Evolutionary conservation across 495 filamentous ascomycete species (phyloP).

Genomic region (Hypoxylon rickii): DNA sequence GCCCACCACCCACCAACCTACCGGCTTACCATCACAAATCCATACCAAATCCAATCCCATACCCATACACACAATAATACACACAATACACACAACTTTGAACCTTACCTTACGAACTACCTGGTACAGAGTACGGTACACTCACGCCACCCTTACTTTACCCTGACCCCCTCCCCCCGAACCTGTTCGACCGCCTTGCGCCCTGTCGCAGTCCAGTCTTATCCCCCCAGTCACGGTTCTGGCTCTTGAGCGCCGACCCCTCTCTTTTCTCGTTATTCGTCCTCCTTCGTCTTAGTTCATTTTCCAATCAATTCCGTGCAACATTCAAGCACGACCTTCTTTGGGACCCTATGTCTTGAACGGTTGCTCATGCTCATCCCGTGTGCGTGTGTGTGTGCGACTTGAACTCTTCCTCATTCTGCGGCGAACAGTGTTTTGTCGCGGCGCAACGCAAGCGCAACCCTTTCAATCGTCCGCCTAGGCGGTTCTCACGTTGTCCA

Average conservation of each 20-base stretch:
- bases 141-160: neutral
- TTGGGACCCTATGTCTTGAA: constrained; percentile 29
- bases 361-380: constrained; percentile 15
- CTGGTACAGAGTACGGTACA: constrained; percentile 8
- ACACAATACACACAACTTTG: neutral
- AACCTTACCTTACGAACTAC: constrained; percentile 19
- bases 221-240: neutral
- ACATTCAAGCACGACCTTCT: constrained; percentile 25
- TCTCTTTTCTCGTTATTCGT: neutral
- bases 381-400: constrained; percentile 33
- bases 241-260: constrained; percentile 26
- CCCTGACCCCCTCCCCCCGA: constrained; percentile 3
- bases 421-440: constrained; percentile 19
- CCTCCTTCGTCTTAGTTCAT: constrained; percentile 25
- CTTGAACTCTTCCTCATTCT: constrained; percentile 15
- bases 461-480: constrained; percentile 16
- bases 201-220: constrained; percentile 29
- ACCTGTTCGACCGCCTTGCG: constrained; percentile 21
- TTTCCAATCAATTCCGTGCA: constrained; percentile 35
- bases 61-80: constrained; percentile 1
- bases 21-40: neutral
- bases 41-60: constrained; percentile 24
- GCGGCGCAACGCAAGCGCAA: constrained; percentile 28
- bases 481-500: constrained; percentile 19
- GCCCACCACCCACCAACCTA: neutral